Base-by-base conservation (phyloP, 176 grass and related monocot species). In the Panicum miliaceum region DNA sequence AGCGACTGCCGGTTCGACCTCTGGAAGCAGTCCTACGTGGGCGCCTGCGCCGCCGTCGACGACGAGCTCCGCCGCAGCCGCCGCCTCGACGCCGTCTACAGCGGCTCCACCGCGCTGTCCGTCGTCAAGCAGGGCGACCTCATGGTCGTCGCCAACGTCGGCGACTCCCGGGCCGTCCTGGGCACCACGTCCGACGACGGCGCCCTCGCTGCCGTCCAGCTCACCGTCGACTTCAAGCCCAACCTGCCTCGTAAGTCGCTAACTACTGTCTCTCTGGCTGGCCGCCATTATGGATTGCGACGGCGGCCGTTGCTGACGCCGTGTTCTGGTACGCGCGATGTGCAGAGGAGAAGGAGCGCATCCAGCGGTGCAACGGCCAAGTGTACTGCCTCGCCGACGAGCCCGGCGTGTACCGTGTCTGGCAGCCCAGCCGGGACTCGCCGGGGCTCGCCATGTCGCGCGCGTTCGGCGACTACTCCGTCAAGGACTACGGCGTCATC, bases 381-480 rank as follows among this genome's bases (percentile, higher is more conserved):
- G 94, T 99, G 80, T 83, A 56, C 26, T 91, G 78, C 81, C 84
- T 91, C 73, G 52, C 35, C 5, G 97, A 99, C 86, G 97, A 99
- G 76, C 97, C 97, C 0, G 91, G 93, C 11, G 74, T 99, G 77
- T 82, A 96, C 85, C 88, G 97, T 34, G 69, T 99, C 5, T 99
- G 93, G 93, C 61, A 83, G 25, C 93, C 93, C 4, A 68, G 76
- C n/a, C 69, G 79, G 79, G 97, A 96, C 47, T 75, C 83, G 45
- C 93, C 93, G 3, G 97, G 97, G 9, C 75, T 99, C 19, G 97
- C 97, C 41, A 99, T 99, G 97, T 99, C 97, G 26, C 89, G 97
- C 16, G 97, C 97, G 3, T 99, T 99, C 64, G 97, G 91, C 27
- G 93, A 99, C 80, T 92, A 94, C 64, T 91, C 88, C 68, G 40